Evolutionary conservation across 2,329 filamentous ascomycete species (phyloP).

Genomic region (Cladophialophora bantiana): DNA sequence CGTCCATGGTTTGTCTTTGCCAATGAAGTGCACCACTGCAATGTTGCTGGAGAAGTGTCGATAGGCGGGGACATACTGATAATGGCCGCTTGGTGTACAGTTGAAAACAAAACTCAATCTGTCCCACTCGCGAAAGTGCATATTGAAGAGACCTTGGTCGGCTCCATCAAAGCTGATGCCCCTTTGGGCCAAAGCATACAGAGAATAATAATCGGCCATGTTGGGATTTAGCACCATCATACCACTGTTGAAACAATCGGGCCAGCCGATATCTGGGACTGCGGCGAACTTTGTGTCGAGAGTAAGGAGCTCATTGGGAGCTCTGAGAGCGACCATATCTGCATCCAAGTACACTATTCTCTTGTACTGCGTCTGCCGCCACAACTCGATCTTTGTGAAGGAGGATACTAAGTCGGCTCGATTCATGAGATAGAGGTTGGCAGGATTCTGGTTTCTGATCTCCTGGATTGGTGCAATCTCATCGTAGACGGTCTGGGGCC

Average conservation of each 20-base stretch:
- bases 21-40: constrained; percentile 93
- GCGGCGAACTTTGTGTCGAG: constrained; percentile 69
- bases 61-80: constrained; percentile 96
- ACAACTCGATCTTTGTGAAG: constrained; percentile 95
- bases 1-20: constrained; percentile 86
- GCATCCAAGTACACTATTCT: constrained; percentile 95
- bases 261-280: constrained; percentile 96
- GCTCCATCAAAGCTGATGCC: constrained; percentile 96
- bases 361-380: constrained; percentile 87
- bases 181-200: constrained; percentile 80
- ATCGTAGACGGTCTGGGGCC: constrained; percentile 76
- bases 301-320: constrained; percentile 90
- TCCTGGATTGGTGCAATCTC: constrained; percentile 83
- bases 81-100: constrained; percentile 93
- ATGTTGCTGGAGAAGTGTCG: constrained; percentile 90
- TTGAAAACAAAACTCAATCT: constrained; percentile 95
- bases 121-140: constrained; percentile 88
- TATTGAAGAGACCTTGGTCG: constrained; percentile 93
- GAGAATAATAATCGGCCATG: constrained; percentile 83
- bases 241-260: constrained; percentile 97
- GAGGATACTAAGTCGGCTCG: constrained; percentile 87
- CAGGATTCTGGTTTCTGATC: constrained; percentile 76
- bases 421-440: constrained; percentile 90
- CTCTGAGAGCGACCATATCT: constrained; percentile 87
- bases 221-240: constrained; percentile 91